Evolutionary conservation across 192 early-diverging fungal species (phyloP).

Genomic region (Coemansia sp.): DNA sequence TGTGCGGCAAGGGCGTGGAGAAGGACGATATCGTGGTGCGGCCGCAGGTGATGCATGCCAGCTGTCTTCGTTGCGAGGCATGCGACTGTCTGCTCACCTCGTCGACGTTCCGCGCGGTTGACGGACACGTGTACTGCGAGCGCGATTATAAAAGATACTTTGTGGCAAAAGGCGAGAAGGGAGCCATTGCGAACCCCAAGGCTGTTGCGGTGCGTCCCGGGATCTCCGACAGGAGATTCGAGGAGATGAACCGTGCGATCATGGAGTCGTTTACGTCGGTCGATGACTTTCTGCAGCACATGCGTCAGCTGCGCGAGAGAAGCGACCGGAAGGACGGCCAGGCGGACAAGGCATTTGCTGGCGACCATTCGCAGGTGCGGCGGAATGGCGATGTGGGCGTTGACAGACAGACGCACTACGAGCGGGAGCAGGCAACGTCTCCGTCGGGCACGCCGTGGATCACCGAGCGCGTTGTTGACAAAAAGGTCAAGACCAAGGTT

Average conservation of each 20-base stretch:
- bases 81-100: slow-evolving; percentile 54
- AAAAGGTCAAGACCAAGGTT: slow-evolving; percentile 55
- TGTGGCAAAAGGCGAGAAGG: background rate
- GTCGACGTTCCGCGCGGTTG: slow-evolving; percentile 50
- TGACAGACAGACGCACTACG: slow-evolving; percentile 54
- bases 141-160: slow-evolving; percentile 46
- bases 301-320: slow-evolving; percentile 46
- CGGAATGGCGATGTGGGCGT: slow-evolving; percentile 46
- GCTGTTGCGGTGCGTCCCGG: slow-evolving; percentile 29
- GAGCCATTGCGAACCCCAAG: slow-evolving; percentile 8
- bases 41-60: slow-evolving; percentile 53
- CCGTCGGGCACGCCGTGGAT: slow-evolving; percentile 54
- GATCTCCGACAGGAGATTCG: slow-evolving; percentile 44
- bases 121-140: slow-evolving; percentile 56
- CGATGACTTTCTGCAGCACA: slow-evolving; percentile 55
- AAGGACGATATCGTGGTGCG: slow-evolving; percentile 47
- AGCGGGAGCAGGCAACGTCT: slow-evolving; percentile 52
- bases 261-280: slow-evolving; percentile 58
- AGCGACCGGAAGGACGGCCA: slow-evolving; percentile 16
- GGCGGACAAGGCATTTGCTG: slow-evolving; percentile 5
- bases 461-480: slow-evolving; percentile 54
- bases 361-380: slow-evolving; percentile 41
- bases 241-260: slow-evolving; percentile 51
- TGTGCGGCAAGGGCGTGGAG: slow-evolving; percentile 47
- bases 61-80: slow-evolving; percentile 53